Conservation (phyloP, 2,329 filamentous ascomycete genomes). For the Aspergillus piperis region DNA sequence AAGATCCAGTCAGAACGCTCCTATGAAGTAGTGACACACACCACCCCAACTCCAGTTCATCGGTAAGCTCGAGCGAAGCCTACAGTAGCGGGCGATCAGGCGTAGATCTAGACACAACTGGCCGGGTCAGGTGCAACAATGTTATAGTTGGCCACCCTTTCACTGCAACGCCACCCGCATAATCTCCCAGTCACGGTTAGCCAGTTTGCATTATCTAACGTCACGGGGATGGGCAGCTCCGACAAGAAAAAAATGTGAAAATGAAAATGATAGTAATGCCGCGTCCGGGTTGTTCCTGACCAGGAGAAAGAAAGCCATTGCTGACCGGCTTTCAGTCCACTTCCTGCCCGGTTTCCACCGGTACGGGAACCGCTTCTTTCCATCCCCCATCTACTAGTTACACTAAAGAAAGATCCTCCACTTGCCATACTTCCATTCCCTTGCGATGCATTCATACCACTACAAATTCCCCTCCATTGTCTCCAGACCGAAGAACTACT, state of each 20-base stretch:
- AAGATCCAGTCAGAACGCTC: background rate
- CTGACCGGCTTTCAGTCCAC: background rate
- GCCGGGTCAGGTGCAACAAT: background rate
- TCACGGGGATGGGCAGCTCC: background rate
- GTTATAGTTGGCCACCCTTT: background rate
- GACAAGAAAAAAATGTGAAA: too few relatives aligned
- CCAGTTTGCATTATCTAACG: background rate
- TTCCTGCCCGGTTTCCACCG: constrained; percentile 27
- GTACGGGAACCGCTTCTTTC: constrained; percentile 6
- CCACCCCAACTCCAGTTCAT: background rate
- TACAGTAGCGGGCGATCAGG: background rate
- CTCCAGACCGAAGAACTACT: background rate
- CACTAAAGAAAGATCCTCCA: background rate
- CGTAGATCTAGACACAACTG: background rate
- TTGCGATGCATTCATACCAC: background rate
- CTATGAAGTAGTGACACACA: background rate
- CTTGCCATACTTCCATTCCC: background rate
- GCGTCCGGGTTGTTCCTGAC: too few relatives aligned
- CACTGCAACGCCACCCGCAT: background rate
- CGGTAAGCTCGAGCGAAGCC: background rate
- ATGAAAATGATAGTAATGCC: too few relatives aligned
- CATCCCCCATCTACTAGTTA: background rate
- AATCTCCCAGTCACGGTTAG: background rate
- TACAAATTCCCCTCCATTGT: background rate
- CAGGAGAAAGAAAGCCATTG: too few relatives aligned